Base-by-base conservation (phyloP, 1,284 basidiomycete species). In the Stygiomarasmius scandens region DNA sequence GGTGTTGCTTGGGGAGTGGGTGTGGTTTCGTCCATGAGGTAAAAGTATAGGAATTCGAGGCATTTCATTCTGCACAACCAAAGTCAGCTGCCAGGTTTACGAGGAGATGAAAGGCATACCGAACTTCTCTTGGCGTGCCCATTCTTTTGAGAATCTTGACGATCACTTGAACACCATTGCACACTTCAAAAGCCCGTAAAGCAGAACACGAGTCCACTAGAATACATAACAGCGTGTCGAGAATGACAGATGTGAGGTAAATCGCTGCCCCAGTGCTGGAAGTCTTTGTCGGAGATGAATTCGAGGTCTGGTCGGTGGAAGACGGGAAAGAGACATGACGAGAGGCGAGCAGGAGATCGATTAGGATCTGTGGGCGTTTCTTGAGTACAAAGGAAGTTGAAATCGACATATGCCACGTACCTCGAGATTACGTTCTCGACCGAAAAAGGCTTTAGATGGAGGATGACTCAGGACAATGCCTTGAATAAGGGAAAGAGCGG, bases 21-120 rank as follows among this genome's bases (percentile, higher is more conserved):
- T 16, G 73, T 67, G 0, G 80, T 80, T 69, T 96, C 93, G 59
- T 95, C 93, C 52, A 95, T 77, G 3, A 96, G 80, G 69, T 96
- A 96, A 69, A 95, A 96, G 71, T 95, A 95, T 3, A 96, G 74
- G 66, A 96, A 94, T 68, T 96, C 94, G 23, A 96, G 79, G 63
- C 92, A 95, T 75, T 96, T 95, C 89, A 96, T 95, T 64, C 93
- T 95, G 56, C 16, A 2, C n/a, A 25, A n/a, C 52, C 44, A 10
- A 49, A 38, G 8, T 4, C 23, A 49, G 60, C 52, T n/a, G n/a
- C n/a, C n/a, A n/a, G 54, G 47, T 45, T 29, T 25, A 48, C 57
- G 25, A 60, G 52, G 29, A 43, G 27, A 32, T 19, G 22, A 38
- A 43, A 19, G 14, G 75, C 86, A 59, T 60, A 95, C 93, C 91